A percentile compares a stretch with the other conserved stretches of the same genome.
Evolutionary conservation across 495 filamentous ascomycete species (phyloP).

Genomic region (Penicillium roqueforti): DNA sequence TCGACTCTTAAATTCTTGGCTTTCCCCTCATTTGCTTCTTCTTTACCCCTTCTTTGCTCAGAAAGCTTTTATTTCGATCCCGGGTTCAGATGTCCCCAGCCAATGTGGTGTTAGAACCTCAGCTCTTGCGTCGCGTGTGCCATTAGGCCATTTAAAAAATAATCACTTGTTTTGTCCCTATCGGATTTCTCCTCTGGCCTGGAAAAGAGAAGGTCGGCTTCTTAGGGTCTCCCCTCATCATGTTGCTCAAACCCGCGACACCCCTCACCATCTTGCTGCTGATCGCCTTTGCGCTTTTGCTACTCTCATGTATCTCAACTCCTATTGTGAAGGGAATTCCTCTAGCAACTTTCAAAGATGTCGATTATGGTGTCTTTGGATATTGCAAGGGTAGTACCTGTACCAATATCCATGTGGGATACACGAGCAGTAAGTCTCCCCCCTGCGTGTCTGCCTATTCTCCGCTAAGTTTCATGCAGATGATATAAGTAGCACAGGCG

Average conservation of each 20-base stretch:
- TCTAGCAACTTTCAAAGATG: constrained; percentile 67
- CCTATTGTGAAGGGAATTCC: constrained; percentile 85
- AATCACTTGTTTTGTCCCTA: neutral
- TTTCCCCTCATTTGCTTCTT: constrained; percentile 18
- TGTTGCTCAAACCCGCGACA: constrained; percentile 83
- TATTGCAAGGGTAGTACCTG: constrained; percentile 67
- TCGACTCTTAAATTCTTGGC: neutral
- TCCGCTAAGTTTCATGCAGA: constrained; percentile 25
- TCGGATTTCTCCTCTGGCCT: neutral
- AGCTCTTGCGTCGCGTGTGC: neutral
- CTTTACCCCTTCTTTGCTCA: neutral
- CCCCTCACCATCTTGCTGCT: constrained; percentile 84
- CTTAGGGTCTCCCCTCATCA: constrained; percentile 27
- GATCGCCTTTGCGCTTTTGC: constrained; percentile 75
- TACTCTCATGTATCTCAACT: constrained; percentile 88
- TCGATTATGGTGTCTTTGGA: constrained; percentile 91
- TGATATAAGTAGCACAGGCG: constrained; percentile 39
- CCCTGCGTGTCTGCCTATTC: constrained; percentile 14
- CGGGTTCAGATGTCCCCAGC: constrained; percentile 1
- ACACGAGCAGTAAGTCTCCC: constrained; percentile 68
- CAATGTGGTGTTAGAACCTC: constrained; percentile 8
- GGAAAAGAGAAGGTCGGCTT: constrained; percentile 6
- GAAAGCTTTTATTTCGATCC: neutral
- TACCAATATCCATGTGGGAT: constrained; percentile 75
- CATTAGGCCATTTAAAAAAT: neutral